These are phyloP conservation scores for Lentinula edodes DNA, from an alignment of 768 basidiomycete genomes.

Conservation along the genomic window DNA sequence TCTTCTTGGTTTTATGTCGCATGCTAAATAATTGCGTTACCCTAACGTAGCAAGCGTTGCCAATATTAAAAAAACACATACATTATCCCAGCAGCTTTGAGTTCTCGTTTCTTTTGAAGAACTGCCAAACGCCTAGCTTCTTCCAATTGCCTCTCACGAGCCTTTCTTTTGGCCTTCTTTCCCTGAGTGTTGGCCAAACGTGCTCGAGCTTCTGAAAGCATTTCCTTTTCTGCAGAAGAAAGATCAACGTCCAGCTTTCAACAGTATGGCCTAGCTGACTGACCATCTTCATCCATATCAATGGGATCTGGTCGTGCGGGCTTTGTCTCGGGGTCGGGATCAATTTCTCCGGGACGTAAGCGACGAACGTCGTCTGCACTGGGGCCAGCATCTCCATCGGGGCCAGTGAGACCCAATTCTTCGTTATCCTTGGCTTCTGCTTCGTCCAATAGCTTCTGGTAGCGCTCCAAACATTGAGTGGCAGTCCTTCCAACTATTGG, in stretches of 20 bases:
- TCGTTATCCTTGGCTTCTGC: conserved; percentile 96
- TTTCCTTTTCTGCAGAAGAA: conserved; percentile 80
- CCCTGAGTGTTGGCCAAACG: conserved; percentile 98
- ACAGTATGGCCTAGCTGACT: background rate
- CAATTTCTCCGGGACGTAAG: conserved; percentile 93
- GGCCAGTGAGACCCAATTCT: conserved; percentile 87
- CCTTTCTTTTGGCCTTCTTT: conserved; percentile 99
- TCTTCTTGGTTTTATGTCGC: conserved; percentile 91
- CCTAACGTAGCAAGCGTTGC: background rate
- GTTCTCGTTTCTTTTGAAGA: conserved; percentile 93
- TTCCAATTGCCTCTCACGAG: conserved; percentile 93
- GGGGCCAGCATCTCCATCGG: conserved; percentile 73
- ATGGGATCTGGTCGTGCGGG: conserved; percentile 98
- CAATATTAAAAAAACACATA: conserved; percentile 28
- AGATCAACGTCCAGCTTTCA: conserved; percentile 5
- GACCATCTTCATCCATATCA: conserved; percentile 99
- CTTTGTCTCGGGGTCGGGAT: conserved; percentile 98
- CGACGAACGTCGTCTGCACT: conserved; percentile 90
- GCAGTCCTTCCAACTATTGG: conserved; percentile 98
- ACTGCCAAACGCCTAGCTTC: conserved; percentile 93
- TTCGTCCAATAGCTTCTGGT: conserved; percentile 96
- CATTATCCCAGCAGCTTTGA: conserved; percentile 99
- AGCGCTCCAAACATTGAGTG: conserved; percentile 95
- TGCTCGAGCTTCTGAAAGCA: conserved; percentile 97
- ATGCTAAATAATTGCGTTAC: conserved; percentile 43